Evolutionary conservation across 352 stramenopile genomes (phyloP).

Genomic region (Thraustotheca clavata): DNA sequence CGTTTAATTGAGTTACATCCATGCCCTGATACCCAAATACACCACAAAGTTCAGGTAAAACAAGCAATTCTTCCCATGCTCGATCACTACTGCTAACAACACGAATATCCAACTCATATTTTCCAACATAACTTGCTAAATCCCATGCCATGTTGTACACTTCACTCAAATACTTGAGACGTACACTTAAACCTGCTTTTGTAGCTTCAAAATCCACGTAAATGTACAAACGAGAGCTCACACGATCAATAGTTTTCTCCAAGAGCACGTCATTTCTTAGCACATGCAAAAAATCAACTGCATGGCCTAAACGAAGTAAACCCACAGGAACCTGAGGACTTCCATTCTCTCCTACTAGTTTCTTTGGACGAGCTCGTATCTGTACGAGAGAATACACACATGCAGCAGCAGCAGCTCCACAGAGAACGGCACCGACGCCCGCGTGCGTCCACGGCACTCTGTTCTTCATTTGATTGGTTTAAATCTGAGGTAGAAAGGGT

Average conservation of each 20-base stretch:
- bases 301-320: slow-evolving; percentile 34
- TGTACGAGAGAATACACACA: slow-evolving; percentile 6
- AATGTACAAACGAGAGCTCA: slow-evolving; percentile 42
- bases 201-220: slow-evolving; percentile 50
- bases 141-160: slow-evolving; percentile 71
- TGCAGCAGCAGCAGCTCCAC: neutral
- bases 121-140: slow-evolving; percentile 39
- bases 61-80: slow-evolving; percentile 56
- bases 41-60: slow-evolving; percentile 49
- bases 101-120: slow-evolving; percentile 53
- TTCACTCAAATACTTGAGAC: slow-evolving; percentile 70
- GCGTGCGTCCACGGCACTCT: neutral
- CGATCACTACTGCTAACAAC: slow-evolving; percentile 35
- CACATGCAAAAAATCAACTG: neutral
- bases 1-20: slow-evolving; percentile 60
- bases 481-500: neutral
- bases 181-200: slow-evolving; percentile 28
- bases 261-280: slow-evolving; percentile 53
- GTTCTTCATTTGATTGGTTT: slow-evolving; percentile 5
- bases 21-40: slow-evolving; percentile 60
- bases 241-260: slow-evolving; percentile 42
- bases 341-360: neutral
- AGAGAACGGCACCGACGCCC: neutral
- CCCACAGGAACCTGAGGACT: slow-evolving; percentile 32
- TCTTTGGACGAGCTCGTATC: neutral